Evolutionary conservation across 169 alveolate species (phyloP).

Genomic region (Perkinsus olseni): DNA sequence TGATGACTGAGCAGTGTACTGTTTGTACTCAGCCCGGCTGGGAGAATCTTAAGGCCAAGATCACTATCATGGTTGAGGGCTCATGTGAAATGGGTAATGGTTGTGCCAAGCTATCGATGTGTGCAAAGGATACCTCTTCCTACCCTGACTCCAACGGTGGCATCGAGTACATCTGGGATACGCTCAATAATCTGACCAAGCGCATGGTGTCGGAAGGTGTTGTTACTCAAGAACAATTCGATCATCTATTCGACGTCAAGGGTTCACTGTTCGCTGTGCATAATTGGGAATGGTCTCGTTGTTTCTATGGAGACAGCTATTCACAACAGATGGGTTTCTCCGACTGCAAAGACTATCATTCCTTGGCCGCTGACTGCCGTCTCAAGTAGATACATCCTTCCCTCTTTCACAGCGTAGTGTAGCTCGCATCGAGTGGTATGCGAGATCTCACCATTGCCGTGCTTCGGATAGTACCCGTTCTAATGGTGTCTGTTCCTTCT

Average conservation of each 20-base stretch:
- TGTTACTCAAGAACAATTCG: background rate
- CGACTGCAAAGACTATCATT: background rate
- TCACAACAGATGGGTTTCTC: background rate
- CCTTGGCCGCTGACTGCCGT: background rate
- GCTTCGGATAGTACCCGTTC: background rate
- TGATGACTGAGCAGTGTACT: background rate
- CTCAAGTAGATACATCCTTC: background rate
- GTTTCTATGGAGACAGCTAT: background rate
- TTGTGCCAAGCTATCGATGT: background rate
- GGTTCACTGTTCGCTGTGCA: background rate
- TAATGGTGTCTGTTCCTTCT: background rate
- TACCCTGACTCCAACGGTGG: background rate
- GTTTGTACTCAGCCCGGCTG: background rate
- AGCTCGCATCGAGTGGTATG: background rate
- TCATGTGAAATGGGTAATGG: background rate
- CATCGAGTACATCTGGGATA: background rate
- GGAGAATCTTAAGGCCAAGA: background rate
- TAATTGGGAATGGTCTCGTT: background rate
- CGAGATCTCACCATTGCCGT: background rate
- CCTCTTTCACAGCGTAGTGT: background rate
- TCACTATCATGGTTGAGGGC: background rate
- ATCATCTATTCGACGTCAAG: background rate
- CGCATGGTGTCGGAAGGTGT: background rate
- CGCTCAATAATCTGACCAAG: background rate
- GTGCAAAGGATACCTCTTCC: background rate